phyloP scores from a whole-genome alignment of 352 stramenopile genomes.

The Globisporangium sylvaticum region DNA sequence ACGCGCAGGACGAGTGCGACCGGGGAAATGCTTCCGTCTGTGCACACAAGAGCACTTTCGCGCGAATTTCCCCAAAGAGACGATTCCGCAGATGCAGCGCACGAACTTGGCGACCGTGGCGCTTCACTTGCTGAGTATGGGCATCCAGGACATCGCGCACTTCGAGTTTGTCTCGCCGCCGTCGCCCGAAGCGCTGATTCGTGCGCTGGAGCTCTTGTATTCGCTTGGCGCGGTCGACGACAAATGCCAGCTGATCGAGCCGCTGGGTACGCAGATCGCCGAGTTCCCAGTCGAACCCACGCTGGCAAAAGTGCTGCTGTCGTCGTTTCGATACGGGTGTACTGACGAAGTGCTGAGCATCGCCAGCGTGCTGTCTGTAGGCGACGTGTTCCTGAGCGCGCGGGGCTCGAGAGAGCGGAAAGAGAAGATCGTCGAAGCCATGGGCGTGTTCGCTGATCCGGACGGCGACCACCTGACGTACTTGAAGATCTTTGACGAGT shows the following conservation, averaged over 20 bases:
- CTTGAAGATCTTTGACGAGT: constrained; percentile 66
- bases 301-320: constrained; percentile 62
- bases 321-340: constrained; percentile 75
- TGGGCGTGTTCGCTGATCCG: constrained; percentile 61
- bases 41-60: constrained; percentile 62
- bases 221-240: constrained; percentile 63
- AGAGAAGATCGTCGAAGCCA: constrained; percentile 58
- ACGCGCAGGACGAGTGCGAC: constrained; percentile 87
- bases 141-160: constrained; percentile 80
- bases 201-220: constrained; percentile 65
- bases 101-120: constrained; percentile 68
- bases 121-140: constrained; percentile 77
- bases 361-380: constrained; percentile 94
- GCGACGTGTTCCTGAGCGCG: constrained; percentile 65
- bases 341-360: constrained; percentile 94
- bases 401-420: constrained; percentile 64
- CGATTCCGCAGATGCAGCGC: constrained; percentile 81
- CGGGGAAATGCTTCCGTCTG: constrained; percentile 79
- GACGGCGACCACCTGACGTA: constrained; percentile 75
- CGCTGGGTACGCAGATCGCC: constrained; percentile 92
- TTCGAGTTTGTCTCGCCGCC: constrained; percentile 83
- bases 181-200: constrained; percentile 64
- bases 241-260: constrained; percentile 54
- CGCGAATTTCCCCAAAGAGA: constrained; percentile 45
- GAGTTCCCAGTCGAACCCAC: constrained; percentile 97